Evolutionary conservation across 176 grass and related monocot genomes (phyloP).

Genomic region (Paspalum vaginatum): DNA sequence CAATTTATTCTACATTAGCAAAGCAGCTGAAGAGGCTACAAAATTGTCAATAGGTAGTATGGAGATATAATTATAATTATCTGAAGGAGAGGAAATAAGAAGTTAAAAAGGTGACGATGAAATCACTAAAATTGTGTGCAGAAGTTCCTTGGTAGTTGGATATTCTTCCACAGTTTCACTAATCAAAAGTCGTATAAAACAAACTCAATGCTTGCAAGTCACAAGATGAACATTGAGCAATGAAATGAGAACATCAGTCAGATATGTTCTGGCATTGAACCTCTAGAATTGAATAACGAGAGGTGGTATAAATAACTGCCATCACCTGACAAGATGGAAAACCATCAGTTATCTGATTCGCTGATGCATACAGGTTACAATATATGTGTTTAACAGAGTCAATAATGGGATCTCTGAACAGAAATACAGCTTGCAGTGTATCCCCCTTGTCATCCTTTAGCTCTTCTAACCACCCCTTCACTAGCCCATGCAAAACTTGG

Average conservation of each 20-base stretch:
- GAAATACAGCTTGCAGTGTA: slow-evolving; percentile 61
- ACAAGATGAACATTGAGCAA: slow-evolving; percentile 23
- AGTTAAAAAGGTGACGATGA: background rate
- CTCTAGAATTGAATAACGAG: slow-evolving; percentile 6
- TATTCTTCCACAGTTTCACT: background rate
- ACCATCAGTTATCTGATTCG: slow-evolving; percentile 68
- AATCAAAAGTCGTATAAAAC: background rate
- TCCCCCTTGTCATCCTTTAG: slow-evolving; percentile 78
- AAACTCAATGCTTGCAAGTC: slow-evolving; percentile 5
- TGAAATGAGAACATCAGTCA: slow-evolving; percentile 23
- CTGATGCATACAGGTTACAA: slow-evolving; percentile 73
- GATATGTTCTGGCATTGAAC: background rate
- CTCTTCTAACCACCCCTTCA: slow-evolving; percentile 94
- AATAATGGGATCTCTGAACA: slow-evolving; percentile 70
- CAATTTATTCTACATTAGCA: slow-evolving; percentile 40
- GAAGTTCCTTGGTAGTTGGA: background rate
- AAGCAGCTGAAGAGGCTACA: slow-evolving; percentile 25
- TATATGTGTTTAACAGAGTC: slow-evolving; percentile 63
- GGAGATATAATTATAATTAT: slow-evolving; percentile 6
- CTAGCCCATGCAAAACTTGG: slow-evolving; percentile 64
- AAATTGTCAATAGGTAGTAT: background rate
- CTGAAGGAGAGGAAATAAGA: slow-evolving; percentile 18
- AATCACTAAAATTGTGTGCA: slow-evolving; percentile 15
- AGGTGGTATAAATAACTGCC: slow-evolving; percentile 12
- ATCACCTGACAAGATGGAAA: slow-evolving; percentile 83